A percentile compares a stretch with the other conserved stretches of the same genome.
Conservation (phyloP, 192 early-diverging fungal species). For the Coemansia sp. region DNA sequence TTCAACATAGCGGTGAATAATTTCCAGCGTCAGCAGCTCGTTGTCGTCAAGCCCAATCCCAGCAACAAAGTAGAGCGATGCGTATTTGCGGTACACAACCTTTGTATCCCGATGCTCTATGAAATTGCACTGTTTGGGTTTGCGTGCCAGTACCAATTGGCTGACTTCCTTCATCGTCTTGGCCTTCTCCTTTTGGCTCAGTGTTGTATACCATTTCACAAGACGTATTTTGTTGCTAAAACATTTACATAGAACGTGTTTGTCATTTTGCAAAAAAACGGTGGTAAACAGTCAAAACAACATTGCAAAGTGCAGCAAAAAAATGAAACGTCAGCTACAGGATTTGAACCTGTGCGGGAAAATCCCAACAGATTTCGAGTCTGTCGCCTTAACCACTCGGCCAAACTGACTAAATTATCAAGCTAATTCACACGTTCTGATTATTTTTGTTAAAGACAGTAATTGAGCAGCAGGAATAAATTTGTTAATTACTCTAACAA, state of each 20-base stretch:
- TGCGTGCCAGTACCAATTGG: slow-evolving; percentile 80
- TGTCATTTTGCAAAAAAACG: too few relatives aligned
- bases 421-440: neutral
- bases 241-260: too few relatives aligned
- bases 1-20: slow-evolving; percentile 98
- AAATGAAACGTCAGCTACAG: too few relatives aligned
- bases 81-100: slow-evolving; percentile 87
- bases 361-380: slow-evolving; percentile 6
- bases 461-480: neutral
- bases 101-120: slow-evolving; percentile 93
- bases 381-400: slow-evolving; percentile 16
- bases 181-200: slow-evolving; percentile 85
- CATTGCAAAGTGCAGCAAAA: too few relatives aligned
- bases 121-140: slow-evolving; percentile 97
- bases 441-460: neutral
- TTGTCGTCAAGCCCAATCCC: slow-evolving; percentile 94
- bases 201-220: slow-evolving; percentile 77
- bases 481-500: neutral
- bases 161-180: slow-evolving; percentile 94
- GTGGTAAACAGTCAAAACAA: too few relatives aligned
- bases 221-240: slow-evolving; percentile 80
- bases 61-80: slow-evolving; percentile 92
- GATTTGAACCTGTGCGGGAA: slow-evolving; percentile 8
- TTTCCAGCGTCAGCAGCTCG: slow-evolving; percentile 89
- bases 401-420: slow-evolving; percentile 10